Conservation (phyloP, 1,139 yeast genomes). For the Taphrina deformans region DNA sequence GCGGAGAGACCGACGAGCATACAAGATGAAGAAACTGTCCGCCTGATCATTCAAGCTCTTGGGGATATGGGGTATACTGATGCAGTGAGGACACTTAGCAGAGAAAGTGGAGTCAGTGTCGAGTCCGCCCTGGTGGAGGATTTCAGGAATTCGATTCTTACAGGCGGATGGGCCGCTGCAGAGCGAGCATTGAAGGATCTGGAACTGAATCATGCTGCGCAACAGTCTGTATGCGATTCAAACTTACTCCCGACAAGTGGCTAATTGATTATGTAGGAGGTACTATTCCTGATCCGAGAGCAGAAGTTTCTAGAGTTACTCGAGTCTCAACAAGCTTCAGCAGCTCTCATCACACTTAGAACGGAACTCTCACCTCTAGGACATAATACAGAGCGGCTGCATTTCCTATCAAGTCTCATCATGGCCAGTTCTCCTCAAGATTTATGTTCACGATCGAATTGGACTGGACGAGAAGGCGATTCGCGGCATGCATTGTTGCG, state of each 20-base stretch:
- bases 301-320: conserved; percentile 50
- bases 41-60: conserved; percentile 54
- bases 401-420: conserved; percentile 44
- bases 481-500: conserved; percentile 52
- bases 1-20: conserved; percentile 41
- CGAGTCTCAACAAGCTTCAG: conserved; percentile 44
- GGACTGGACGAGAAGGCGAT: conserved; percentile 48
- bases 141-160: conserved; percentile 49
- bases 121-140: conserved; percentile 47
- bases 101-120: conserved; percentile 49
- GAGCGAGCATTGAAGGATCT: conserved; percentile 46
- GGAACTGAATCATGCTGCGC: conserved; percentile 42
- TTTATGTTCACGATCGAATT: conserved; percentile 44
- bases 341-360: conserved; percentile 53
- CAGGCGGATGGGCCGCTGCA: conserved; percentile 52
- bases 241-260: too few species aligned
- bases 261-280: conserved; percentile 28
- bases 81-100: conserved; percentile 44
- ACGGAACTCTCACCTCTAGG: conserved; percentile 45
- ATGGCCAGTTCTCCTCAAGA: conserved; percentile 46
- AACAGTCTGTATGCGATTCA: conserved; percentile 34
- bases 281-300: conserved; percentile 44
- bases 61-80: conserved; percentile 53
- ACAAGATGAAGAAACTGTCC: conserved; percentile 48
- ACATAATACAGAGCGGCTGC: conserved; percentile 38